Base-by-base conservation (phyloP, 768 basidiomycete species). In the Naganishia antarctica region DNA sequence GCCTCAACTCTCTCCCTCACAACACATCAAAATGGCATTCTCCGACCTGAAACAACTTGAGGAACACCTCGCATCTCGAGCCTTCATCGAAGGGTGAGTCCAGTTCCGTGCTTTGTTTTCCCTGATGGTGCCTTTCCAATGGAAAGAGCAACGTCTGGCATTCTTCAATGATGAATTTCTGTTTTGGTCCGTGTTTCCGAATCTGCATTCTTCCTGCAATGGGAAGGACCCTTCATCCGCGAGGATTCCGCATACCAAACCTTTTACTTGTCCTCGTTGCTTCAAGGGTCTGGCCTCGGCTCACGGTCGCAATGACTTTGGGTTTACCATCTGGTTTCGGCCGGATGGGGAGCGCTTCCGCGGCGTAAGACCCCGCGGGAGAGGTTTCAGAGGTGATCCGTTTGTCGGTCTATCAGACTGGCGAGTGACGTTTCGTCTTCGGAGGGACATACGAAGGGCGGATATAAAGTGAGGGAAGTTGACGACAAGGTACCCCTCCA, bases 51-150 rank as follows among this genome's bases (percentile, higher is more conserved):
- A 73, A 60, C 70, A 87, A 70, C 87, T 97, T 74, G 89, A 98
- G 76, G 77, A 86, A 64, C 90, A 93, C 83, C 89, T 99, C 72
- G 77, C 86, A 63, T 84, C 87, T 73, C 72, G 75, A 47, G 66
- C 72, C 37, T 78, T 76, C 69, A 66, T 79, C 61, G 75, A 74
- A 53, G 78, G 77, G 74, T 77, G 66, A 73, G 76, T 43, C 60
- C 34, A 45, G 28, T 60, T 12, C 41, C 67, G 21, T 41, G n/a
- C 21, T 43, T 41, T 46, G 2, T 21, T 21, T 16, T 37, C 43
- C 21, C 31, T 44, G 11, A 2, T 46, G 5, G 18, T 57, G 40
- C 23, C 8, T 44, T 11, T 16, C n/a, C 23, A 29, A 11, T 31
- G 58, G 53, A 4, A 8, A n/a, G n/a, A n/a, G n/a, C 49, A 18